These are phyloP conservation scores for Sungouiella blattae DNA, from an alignment of 805 yeast species.

Conservation along the genomic window DNA sequence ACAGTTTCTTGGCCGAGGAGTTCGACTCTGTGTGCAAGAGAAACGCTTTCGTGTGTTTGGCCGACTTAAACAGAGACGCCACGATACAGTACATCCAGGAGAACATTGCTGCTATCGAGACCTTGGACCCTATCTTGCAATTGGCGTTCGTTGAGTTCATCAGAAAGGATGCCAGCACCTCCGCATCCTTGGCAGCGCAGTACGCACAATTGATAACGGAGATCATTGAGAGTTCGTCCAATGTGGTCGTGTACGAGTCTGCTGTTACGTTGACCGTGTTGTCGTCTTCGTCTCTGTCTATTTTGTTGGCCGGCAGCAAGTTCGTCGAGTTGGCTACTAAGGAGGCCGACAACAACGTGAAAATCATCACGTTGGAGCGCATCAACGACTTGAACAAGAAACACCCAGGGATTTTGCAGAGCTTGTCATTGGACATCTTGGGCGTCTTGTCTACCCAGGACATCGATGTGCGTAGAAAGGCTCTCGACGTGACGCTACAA, in stretches of 20 bases:
- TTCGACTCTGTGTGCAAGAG: conserved; percentile 92
- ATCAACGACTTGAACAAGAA: conserved; percentile 69
- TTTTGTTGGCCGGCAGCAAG: conserved; percentile 77
- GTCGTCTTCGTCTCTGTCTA: conserved; percentile 57
- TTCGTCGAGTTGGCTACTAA: conserved; percentile 84
- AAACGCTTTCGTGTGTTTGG: conserved; percentile 87
- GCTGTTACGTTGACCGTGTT: conserved; percentile 72
- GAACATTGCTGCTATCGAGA: conserved; percentile 54
- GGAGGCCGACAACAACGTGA: conserved; percentile 94
- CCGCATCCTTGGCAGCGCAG: conserved; percentile 60
- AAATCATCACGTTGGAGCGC: conserved; percentile 85
- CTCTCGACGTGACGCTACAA: conserved; percentile 77
- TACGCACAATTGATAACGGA: conserved; percentile 73
- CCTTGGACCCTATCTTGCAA: conserved; percentile 80
- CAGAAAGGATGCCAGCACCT: conserved; percentile 56
- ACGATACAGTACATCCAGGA: conserved; percentile 82
- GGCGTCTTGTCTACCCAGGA: conserved; percentile 86
- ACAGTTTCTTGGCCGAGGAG: conserved; percentile 71
- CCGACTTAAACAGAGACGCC: conserved; percentile 77
- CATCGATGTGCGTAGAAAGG: conserved; percentile 84
- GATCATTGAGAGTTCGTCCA: conserved; percentile 64
- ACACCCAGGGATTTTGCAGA: conserved; percentile 81
- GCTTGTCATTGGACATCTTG: conserved; percentile 78
- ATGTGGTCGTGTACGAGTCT: conserved; percentile 85
- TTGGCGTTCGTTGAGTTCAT: conserved; percentile 89